phyloP scores from a whole-genome alignment of 305 asterid species.

The Fraxinus platypoda region DNA sequence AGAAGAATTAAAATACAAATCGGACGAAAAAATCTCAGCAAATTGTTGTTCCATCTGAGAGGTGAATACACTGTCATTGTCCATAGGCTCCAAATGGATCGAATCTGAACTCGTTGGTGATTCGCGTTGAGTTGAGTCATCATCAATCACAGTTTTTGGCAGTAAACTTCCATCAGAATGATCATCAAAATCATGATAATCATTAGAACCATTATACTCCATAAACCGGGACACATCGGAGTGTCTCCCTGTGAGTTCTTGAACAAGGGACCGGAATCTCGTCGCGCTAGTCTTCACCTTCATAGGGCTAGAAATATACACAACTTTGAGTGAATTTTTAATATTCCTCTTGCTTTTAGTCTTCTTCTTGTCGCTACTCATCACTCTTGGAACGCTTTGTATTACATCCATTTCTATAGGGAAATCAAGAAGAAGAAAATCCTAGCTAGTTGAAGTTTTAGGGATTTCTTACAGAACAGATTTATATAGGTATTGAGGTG shows the following conservation, averaged over 20 bases:
- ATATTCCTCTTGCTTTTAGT: conserved; percentile 24
- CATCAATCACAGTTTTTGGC: conserved; percentile 3
- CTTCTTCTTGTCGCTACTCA: conserved; percentile 25
- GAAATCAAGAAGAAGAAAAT: not conserved
- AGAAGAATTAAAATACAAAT: conserved; percentile 23
- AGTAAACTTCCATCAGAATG: not conserved
- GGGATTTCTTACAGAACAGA: not conserved
- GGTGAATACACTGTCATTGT: conserved; percentile 30
- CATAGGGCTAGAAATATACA: conserved; percentile 84
- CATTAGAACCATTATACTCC: conserved; percentile 18
- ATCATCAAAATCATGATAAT: conserved; percentile 29
- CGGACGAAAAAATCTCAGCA: conserved; percentile 26
- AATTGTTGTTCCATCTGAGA: conserved; percentile 36
- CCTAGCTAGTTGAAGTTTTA: not conserved
- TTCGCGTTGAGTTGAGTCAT: conserved; percentile 12
- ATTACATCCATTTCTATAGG: conserved; percentile 22
- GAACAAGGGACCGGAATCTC: conserved; percentile 62
- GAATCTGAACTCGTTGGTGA: conserved; percentile 29
- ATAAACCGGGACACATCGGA: conserved; percentile 48
- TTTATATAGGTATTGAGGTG: conserved; percentile 1
- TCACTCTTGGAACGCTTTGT: not conserved
- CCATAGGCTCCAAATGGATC: conserved; percentile 23
- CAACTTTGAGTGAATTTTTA: conserved; percentile 49
- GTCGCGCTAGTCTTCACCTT: conserved; percentile 70
- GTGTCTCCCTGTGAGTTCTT: conserved; percentile 66